Conservation (phyloP, 1,284 basidiomycete genomes). For the Lignosus rhinocerotis region DNA sequence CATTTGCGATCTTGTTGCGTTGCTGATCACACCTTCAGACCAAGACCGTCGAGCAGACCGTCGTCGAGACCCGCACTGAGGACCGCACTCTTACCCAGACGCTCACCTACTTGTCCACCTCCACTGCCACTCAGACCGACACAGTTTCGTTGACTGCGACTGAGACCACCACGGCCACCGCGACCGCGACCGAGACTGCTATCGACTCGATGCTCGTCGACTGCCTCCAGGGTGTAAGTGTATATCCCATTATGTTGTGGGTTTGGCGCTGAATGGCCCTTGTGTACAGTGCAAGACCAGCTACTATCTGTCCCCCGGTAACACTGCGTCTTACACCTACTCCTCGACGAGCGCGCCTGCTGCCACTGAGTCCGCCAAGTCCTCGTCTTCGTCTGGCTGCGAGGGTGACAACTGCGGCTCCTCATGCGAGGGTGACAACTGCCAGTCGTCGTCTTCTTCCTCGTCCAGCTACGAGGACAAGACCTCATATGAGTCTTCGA, state of each 20-base stretch:
- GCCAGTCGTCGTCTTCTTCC: background rate
- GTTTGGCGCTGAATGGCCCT: background rate
- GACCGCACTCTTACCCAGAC: conserved; percentile 31
- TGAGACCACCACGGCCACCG: conserved; percentile 15
- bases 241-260: background rate
- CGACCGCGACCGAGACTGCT: conserved; percentile 39
- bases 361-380: conserved; percentile 12
- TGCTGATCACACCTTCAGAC: conserved; percentile 18
- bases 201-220: conserved; percentile 52
- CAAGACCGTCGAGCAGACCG: conserved; percentile 33
- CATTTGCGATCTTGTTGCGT: background rate
- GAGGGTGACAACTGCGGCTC: background rate
- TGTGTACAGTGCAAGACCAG: conserved; percentile 53
- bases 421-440: background rate
- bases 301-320: conserved; percentile 53
- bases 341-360: conserved; percentile 17
- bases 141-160: conserved; percentile 43
- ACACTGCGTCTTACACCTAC: conserved; percentile 55
- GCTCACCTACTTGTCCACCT: conserved; percentile 24
- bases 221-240: conserved; percentile 51
- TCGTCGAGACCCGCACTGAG: conserved; percentile 32
- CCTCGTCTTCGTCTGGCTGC: background rate
- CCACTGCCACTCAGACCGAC: conserved; percentile 37
- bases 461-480: conserved; percentile 3
- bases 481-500: background rate